These are phyloP conservation scores for Xylariaceae sp. DNA, from an alignment of 2,329 filamentous ascomycete genomes.

Conservation along the genomic window DNA sequence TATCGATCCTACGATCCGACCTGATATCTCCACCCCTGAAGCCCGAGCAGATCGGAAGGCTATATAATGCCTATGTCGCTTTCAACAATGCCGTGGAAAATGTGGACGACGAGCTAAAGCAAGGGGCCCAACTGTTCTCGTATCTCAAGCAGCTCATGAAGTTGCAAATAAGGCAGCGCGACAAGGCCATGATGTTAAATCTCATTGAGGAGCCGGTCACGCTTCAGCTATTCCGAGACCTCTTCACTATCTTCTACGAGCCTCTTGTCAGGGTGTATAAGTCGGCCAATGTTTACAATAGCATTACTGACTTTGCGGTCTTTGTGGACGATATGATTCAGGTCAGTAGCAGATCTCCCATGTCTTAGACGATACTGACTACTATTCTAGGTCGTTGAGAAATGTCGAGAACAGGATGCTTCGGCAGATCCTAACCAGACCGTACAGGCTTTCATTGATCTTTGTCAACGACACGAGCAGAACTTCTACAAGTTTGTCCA, in stretches of 20 bases:
- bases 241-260: slow-evolving; percentile 99
- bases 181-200: slow-evolving; percentile 96
- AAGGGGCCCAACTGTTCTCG: slow-evolving; percentile 91
- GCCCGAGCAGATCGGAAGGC: slow-evolving; percentile 77
- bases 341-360: slow-evolving; percentile 52
- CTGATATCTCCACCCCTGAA: slow-evolving; percentile 74
- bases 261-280: slow-evolving; percentile 97
- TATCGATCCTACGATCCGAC: slow-evolving; percentile 83
- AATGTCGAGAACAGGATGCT: slow-evolving; percentile 75
- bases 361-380: neutral
- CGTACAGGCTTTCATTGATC: slow-evolving; percentile 95
- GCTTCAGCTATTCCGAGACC: slow-evolving; percentile 90
- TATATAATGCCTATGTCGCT: slow-evolving; percentile 94
- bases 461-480: slow-evolving; percentile 92
- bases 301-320: slow-evolving; percentile 91
- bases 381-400: slow-evolving; percentile 63
- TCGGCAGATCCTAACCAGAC: slow-evolving; percentile 97
- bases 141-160: slow-evolving; percentile 95
- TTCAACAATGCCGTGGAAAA: slow-evolving; percentile 96
- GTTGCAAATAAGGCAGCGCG: slow-evolving; percentile 85
- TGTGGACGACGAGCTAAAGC: slow-evolving; percentile 83
- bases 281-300: slow-evolving; percentile 96
- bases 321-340: slow-evolving; percentile 94
- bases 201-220: slow-evolving; percentile 98
- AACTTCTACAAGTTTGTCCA: slow-evolving; percentile 99